A percentile compares a stretch with the other conserved stretches of the same genome.
Conservation (phyloP, 345 rosid species). For the Euphorbia tirucalli region DNA sequence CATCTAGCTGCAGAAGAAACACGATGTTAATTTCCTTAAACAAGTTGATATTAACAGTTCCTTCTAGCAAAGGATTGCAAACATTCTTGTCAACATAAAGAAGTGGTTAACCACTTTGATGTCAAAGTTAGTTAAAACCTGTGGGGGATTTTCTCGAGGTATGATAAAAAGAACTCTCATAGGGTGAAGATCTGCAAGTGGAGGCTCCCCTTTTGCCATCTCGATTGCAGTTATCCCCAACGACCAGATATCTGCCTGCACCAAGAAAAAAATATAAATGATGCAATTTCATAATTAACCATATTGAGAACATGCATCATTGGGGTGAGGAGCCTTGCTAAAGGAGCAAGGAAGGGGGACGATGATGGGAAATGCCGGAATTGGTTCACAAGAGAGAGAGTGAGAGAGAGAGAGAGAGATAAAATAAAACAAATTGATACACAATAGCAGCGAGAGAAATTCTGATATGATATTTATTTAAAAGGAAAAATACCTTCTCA, state of each 20-base stretch:
- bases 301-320: not conserved
- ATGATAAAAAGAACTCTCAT: conserved; percentile 99
- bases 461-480: not conserved
- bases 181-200: conserved; percentile 98
- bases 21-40: conserved; percentile 21
- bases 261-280: conserved; percentile 23
- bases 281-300: conserved; percentile 12
- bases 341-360: conserved; percentile 15
- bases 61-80: conserved; percentile 15
- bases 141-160: conserved; percentile 99
- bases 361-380: too few species aligned
- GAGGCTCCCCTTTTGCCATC: conserved; percentile 99
- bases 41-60: conserved; percentile 17
- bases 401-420: not conserved
- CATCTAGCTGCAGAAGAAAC: conserved; percentile 78
- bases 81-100: not conserved
- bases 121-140: conserved; percentile 53
- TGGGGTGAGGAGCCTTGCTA: not conserved
- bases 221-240: conserved; percentile 97
- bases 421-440: not conserved
- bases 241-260: conserved; percentile 99
- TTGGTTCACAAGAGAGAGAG: not conserved
- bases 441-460: conserved; percentile 17
- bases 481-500: conserved; percentile 63
- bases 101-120: conserved; percentile 22